Percentiles rank a stretch among this genome's conserved stretches.
phyloP scores from a whole-genome alignment of 805 yeast genomes.

The Blastobotrys peoriensis region DNA sequence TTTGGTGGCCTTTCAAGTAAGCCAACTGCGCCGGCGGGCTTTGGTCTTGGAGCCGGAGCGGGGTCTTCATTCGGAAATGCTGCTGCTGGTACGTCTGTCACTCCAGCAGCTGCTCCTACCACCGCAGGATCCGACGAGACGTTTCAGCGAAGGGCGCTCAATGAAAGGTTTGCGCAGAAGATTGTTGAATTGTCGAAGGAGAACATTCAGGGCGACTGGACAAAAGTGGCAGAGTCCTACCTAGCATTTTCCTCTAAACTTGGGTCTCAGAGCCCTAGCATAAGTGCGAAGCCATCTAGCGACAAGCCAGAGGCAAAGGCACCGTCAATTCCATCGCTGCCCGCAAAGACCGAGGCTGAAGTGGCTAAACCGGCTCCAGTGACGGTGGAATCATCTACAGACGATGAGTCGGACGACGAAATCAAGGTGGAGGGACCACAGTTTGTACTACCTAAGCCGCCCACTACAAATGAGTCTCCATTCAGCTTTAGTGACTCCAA shows the following conservation, averaged over 20 bases:
- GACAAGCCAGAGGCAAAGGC: neutral
- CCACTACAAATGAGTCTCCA: conserved; percentile 45
- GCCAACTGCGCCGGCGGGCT: neutral
- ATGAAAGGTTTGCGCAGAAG: conserved; percentile 49
- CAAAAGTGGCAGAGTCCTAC: conserved; percentile 54
- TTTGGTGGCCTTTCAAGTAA: neutral
- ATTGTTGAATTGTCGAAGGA: conserved; percentile 24
- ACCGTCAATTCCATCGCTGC: neutral
- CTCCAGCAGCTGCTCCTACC: conserved; percentile 1
- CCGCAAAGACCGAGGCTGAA: conserved; percentile 1
- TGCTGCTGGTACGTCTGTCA: neutral
- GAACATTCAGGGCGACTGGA: conserved; percentile 37
- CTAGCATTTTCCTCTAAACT: conserved; percentile 43
- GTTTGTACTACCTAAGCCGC: conserved; percentile 45
- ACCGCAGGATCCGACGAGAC: neutral
- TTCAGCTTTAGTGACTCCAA: conserved; percentile 36
- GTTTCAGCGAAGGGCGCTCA: conserved; percentile 46
- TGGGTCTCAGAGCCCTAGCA: conserved; percentile 11
- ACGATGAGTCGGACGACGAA: conserved; percentile 54
- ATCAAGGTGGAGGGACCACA: conserved; percentile 57
- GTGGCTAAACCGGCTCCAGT: conserved; percentile 5
- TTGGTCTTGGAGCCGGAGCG: neutral
- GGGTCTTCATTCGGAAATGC: neutral
- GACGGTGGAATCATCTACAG: conserved; percentile 26
- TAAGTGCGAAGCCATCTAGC: neutral